A percentile compares a stretch with the other conserved stretches of the same genome.
Evolutionary conservation across 331 rosid genomes (phyloP).

Genomic region (Rosa hybrid): DNA sequence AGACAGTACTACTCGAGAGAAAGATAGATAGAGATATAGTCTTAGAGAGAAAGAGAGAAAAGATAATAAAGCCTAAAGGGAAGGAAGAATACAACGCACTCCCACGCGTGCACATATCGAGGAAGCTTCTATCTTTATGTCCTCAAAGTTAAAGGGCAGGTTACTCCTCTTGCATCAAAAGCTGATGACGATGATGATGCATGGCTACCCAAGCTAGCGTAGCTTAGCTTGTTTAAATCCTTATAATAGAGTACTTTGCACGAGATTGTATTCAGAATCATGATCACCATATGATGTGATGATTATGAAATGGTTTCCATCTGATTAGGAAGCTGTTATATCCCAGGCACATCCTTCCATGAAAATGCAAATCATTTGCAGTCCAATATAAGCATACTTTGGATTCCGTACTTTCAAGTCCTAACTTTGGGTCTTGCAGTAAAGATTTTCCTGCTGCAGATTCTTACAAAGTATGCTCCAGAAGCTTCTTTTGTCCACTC

Average conservation of each 20-base stretch:
- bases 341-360: constrained; percentile 50
- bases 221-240: constrained; percentile 4
- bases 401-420: constrained; percentile 32
- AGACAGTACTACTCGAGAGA: constrained; percentile 24
- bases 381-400: constrained; percentile 33
- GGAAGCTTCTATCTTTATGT: constrained; percentile 96
- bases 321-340: constrained; percentile 18
- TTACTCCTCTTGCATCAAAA: constrained; percentile 37
- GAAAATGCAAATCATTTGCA: constrained; percentile 44
- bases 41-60: constrained; percentile 27
- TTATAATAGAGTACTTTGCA: constrained; percentile 13
- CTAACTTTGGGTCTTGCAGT: neutral
- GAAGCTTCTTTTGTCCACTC: constrained; percentile 70
- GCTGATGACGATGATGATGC: constrained; percentile 45
- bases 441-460: constrained; percentile 32
- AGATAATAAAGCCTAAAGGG: constrained; percentile 81
- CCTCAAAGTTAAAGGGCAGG: constrained; percentile 40
- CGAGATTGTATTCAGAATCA: constrained; percentile 28
- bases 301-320: constrained; percentile 7
- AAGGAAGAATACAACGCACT: constrained; percentile 94
- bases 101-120: constrained; percentile 82
- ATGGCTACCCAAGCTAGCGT: neutral
- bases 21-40: constrained; percentile 26
- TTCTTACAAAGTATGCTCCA: constrained; percentile 41
- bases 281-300: constrained; percentile 15